Conservation (phyloP, 2,329 filamentous ascomycete genomes). For the Diaporthe humulicola region DNA sequence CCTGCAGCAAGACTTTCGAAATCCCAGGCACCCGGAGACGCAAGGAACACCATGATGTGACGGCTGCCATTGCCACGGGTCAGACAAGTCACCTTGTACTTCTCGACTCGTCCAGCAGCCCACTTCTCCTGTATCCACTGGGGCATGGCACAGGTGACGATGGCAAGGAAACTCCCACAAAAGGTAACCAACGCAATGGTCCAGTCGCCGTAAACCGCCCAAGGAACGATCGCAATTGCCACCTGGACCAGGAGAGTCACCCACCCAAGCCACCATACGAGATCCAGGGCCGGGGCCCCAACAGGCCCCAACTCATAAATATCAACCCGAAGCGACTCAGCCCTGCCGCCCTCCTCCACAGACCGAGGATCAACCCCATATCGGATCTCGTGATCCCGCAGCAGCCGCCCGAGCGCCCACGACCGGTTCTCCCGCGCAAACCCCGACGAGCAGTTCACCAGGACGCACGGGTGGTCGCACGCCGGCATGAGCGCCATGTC, state of each 20-base stretch:
- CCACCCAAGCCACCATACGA: constrained; percentile 17
- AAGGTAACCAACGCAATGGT: neutral
- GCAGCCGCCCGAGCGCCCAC: neutral
- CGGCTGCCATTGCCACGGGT: neutral
- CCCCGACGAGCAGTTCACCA: neutral
- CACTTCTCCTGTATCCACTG: constrained; percentile 19
- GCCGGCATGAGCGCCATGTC: constrained; percentile 10
- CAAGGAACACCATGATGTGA: constrained; percentile 17
- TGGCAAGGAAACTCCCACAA: neutral
- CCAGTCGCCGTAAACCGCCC: neutral
- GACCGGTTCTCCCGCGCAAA: neutral
- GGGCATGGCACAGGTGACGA: neutral
- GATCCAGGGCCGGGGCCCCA: neutral
- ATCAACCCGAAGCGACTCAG: constrained; percentile 17
- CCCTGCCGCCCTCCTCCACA: neutral
- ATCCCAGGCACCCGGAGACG: neutral
- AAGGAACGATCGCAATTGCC: neutral
- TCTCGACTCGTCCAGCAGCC: neutral
- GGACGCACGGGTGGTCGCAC: neutral
- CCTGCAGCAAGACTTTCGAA: neutral
- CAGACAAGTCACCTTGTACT: constrained; percentile 6
- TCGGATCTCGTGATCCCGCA: neutral
- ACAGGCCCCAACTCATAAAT: neutral
- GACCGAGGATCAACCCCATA: neutral
- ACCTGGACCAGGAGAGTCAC: neutral